Percentiles rank a stretch among this genome's conserved stretches.
phyloP scores from a whole-genome alignment of 192 early-diverging fungal species.

The Umbelopsis isabellina region DNA sequence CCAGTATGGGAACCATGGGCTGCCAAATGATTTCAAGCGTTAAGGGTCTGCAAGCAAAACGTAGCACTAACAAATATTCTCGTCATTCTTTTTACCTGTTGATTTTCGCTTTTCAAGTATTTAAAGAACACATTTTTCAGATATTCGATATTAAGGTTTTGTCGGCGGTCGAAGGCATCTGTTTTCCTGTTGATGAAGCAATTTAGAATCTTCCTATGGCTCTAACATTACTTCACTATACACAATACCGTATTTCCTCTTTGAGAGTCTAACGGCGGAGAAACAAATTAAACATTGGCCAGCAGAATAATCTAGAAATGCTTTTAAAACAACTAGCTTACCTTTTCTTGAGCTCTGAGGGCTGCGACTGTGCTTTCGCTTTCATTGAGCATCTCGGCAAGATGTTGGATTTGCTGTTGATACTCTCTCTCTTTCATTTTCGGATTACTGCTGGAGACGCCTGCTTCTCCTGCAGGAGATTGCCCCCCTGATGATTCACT shows the following conservation, averaged over 20 bases:
- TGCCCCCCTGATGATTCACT: constrained; percentile 5
- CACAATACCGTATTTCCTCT: constrained; percentile 33
- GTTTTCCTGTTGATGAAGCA: constrained; percentile 42
- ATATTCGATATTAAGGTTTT: constrained; percentile 69
- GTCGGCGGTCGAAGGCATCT: constrained; percentile 61
- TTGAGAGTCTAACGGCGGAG: constrained; percentile 24
- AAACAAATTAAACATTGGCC: not conserved
- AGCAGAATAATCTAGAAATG: not conserved
- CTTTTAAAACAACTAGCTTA: constrained; percentile 13
- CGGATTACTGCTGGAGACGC: not conserved
- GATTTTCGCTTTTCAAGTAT: constrained; percentile 59
- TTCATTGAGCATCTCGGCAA: constrained; percentile 60
- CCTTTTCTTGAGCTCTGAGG: constrained; percentile 58
- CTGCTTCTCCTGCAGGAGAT: not conserved
- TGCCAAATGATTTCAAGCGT: not conserved
- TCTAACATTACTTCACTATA: not conserved
- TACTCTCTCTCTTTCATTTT: constrained; percentile 13
- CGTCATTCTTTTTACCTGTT: constrained; percentile 35
- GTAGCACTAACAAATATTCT: not conserved
- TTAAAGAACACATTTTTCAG: constrained; percentile 73
- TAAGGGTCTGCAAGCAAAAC: not conserved
- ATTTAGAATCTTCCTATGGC: constrained; percentile 41
- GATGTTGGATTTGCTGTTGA: constrained; percentile 49
- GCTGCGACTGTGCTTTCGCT: constrained; percentile 52
- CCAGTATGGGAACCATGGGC: constrained; percentile 36